Base-by-base conservation (phyloP, 2,329 filamentous ascomycete genomes). In the Sordariomycetes sp. region DNA sequence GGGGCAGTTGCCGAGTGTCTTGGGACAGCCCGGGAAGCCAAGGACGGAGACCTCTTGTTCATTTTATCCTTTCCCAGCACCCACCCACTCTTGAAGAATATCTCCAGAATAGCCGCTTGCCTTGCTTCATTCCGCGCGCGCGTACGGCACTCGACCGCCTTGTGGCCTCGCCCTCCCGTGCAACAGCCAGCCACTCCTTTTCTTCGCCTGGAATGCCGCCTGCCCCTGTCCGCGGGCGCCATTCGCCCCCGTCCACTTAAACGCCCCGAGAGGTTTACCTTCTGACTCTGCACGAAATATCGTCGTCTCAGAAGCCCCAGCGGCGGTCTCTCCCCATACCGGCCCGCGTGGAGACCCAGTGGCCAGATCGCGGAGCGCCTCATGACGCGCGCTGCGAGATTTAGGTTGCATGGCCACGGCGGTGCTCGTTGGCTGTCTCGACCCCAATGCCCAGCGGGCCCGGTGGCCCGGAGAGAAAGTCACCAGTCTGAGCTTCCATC, bases 101-200 rank as follows among this genome's bases (percentile, higher is more conserved):
- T 46, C 18, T 53, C 43, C n/a, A 35, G 10, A 32, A 57, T 57
- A 57, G 32, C 48, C 55, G 55, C 48, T 24, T 28, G 46, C 18
- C 32, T 48, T 53, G 46, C 48, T 32, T 57, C 48, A 48, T 35
- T 53, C 46, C 55, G 46, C 55, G 48, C 55, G 55, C 48, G 55
- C 43, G 20, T 43, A 53, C 34, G 6, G 18, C n/a, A n/a, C 46
- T 8, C 46, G 25, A 28, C 34, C 32, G 25, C 43, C 48, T 34
- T 18, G 43, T 51, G 12, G 3, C 14, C 32, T 53, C 50, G 32
- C 24, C 5, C 18, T 14, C 28, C 12, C 18, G 14, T 25, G 48
- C 28, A 52, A 52, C 20, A 46, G 53, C 46, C 52, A 28, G 55
- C 55, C 50, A 37, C 24, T n/a, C 37, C 20, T n/a, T 40, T 18